These are phyloP conservation scores for Fusarium poae DNA, from an alignment of 2,329 filamentous ascomycete species.

Conservation along the genomic window DNA sequence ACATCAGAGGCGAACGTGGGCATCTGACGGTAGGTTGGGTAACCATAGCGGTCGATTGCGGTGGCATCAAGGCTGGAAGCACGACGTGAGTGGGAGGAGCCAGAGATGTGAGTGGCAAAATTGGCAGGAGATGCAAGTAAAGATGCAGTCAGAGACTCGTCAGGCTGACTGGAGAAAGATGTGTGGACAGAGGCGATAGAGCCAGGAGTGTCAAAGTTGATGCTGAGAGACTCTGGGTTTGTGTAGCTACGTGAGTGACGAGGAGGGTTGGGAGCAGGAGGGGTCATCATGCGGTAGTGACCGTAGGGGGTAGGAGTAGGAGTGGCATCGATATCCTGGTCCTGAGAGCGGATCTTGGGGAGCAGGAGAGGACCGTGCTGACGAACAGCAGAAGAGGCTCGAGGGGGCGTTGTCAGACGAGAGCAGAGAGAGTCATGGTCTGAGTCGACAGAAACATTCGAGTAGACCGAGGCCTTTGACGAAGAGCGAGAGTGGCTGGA, in stretches of 20 bases:
- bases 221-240: conserved; percentile 68
- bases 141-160: conserved; percentile 55
- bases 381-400: conserved; percentile 76
- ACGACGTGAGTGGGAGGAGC: conserved; percentile 60
- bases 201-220: conserved; percentile 50
- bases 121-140: conserved; percentile 76
- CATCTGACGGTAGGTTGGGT: conserved; percentile 86
- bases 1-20: conserved; percentile 58
- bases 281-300: conserved; percentile 54
- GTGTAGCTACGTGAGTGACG: conserved; percentile 71
- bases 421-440: conserved; percentile 75
- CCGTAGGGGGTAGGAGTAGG: conserved; percentile 65
- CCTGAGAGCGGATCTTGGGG: conserved; percentile 87
- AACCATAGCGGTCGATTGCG: conserved; percentile 78
- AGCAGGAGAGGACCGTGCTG: conserved; percentile 84
- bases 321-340: conserved; percentile 78
- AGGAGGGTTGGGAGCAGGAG: conserved; percentile 50
- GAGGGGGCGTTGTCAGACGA: conserved; percentile 74
- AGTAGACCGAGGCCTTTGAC: conserved; percentile 75
- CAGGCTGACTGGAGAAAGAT: conserved; percentile 56
- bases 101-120: conserved; percentile 59
- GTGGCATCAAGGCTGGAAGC: conserved; percentile 77
- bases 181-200: conserved; percentile 52
- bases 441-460: conserved; percentile 68
- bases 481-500: conserved; percentile 71